Evolutionary conservation across 2,329 filamentous ascomycete genomes (phyloP).

Genomic region (Penicillium olsonii): DNA sequence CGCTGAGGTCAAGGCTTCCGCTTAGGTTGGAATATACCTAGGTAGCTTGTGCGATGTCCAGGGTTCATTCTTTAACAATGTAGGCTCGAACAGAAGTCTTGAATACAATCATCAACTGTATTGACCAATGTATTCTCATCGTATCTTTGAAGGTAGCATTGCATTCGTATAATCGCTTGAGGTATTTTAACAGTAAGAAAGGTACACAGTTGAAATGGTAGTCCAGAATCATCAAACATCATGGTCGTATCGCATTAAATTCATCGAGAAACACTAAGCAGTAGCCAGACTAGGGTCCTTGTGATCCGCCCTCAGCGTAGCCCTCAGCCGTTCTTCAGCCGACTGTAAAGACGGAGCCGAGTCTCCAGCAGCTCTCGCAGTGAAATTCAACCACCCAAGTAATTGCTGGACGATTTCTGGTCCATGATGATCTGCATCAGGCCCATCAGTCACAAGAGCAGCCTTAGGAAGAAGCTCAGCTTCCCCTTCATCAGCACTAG

Average conservation of each 20-base stretch:
- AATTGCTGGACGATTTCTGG: slow-evolving; percentile 35
- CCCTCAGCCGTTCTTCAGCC: slow-evolving; percentile 39
- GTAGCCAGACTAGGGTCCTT: not conserved
- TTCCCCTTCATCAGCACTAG: slow-evolving; percentile 28
- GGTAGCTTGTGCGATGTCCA: not conserved
- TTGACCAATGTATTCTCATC: not conserved
- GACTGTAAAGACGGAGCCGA: slow-evolving; percentile 28
- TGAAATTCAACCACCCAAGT: slow-evolving; percentile 37
- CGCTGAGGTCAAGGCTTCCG: slow-evolving; percentile 28
- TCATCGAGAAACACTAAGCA: too few species aligned
- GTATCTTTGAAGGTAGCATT: not conserved
- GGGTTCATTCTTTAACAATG: slow-evolving; percentile 19
- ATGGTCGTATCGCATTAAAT: slow-evolving; percentile 10
- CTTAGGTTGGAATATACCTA: slow-evolving; percentile 16
- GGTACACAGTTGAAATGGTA: not conserved
- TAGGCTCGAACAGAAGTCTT: not conserved
- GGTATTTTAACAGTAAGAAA: too few species aligned
- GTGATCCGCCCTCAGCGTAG: slow-evolving; percentile 30
- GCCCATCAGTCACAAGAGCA: not conserved
- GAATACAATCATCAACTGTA: not conserved
- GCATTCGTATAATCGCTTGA: too few species aligned
- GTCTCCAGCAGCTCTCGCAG: slow-evolving; percentile 21
- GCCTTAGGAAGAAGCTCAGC: not conserved
- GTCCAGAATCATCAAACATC: slow-evolving; percentile 1
- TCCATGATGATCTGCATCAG: slow-evolving; percentile 7